phyloP scores from a whole-genome alignment of 179 eudicot genomes.

The Spergularia azorica region DNA sequence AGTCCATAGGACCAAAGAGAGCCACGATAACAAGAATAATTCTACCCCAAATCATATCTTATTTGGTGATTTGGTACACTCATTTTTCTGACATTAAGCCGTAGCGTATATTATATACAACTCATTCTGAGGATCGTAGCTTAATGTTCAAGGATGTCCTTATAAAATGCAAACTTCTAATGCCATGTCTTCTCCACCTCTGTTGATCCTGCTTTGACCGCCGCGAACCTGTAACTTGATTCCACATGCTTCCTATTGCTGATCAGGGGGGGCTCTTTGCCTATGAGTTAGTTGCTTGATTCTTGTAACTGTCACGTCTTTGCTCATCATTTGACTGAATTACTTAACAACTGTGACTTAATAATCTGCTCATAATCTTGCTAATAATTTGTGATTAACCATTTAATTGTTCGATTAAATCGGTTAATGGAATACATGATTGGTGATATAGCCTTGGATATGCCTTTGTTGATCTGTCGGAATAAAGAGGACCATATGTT shows the following conservation, averaged over 20 bases:
- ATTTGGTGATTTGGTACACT: not conserved
- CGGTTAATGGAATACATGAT: not conserved
- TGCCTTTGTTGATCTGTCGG: constrained; percentile 31
- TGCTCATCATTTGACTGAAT: constrained; percentile 8
- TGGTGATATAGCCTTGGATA: constrained; percentile 24
- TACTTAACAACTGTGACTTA: not conserved
- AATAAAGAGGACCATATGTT: constrained; percentile 28
- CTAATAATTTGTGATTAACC: constrained; percentile 15
- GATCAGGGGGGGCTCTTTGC: not conserved
- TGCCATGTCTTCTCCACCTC: constrained; percentile 32
- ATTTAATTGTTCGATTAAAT: not conserved
- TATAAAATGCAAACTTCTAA: constrained; percentile 11
- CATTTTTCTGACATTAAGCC: constrained; percentile 9
- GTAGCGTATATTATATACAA: constrained; percentile 10
- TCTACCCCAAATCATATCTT: constrained; percentile 3
- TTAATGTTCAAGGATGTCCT: constrained; percentile 8
- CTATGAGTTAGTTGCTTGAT: not conserved
- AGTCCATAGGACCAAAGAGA: constrained; percentile 5
- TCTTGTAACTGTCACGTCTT: constrained; percentile 29
- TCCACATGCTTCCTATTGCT: constrained; percentile 20
- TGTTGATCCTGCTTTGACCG: constrained; percentile 17
- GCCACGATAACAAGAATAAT: constrained; percentile 19
- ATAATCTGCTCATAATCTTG: constrained; percentile 20
- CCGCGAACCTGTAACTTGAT: constrained; percentile 6
- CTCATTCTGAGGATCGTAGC: not conserved